These are phyloP conservation scores for Sporothrix protearum DNA, from an alignment of 2,329 filamentous ascomycete genomes.

Conservation along the genomic window DNA sequence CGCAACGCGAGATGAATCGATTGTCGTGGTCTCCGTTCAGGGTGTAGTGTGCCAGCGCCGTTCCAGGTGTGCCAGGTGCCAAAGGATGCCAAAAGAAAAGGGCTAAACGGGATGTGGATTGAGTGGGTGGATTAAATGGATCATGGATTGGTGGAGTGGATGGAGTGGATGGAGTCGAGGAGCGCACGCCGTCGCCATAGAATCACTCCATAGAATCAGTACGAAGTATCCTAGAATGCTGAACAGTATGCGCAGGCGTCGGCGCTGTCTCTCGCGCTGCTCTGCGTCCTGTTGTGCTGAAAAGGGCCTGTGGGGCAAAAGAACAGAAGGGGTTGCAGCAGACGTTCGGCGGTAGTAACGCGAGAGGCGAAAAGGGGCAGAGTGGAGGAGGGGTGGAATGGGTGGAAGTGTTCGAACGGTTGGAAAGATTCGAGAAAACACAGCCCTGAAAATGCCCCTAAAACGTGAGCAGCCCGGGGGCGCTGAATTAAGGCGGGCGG, in stretches of 20 bases:
- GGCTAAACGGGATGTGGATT: not conserved
- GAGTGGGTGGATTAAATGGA: not conserved
- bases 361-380: constrained; percentile 18
- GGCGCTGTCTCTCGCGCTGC: not conserved
- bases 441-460: not conserved
- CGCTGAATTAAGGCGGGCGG: not conserved
- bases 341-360: not conserved
- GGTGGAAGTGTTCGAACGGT: not conserved
- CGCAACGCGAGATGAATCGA: not conserved
- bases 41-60: not conserved
- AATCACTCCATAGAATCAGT: not conserved
- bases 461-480: constrained; percentile 14
- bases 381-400: not conserved
- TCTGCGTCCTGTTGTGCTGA: not conserved
- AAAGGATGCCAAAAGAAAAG: not conserved
- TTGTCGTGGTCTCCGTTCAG: not conserved
- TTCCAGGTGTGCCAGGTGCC: not conserved
- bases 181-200: constrained; percentile 2
- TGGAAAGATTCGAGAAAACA: constrained; percentile 1
- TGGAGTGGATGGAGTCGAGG: not conserved
- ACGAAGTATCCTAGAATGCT: not conserved
- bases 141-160: too few species aligned
- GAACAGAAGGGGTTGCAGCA: constrained; percentile 7
- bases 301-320: constrained; percentile 12
- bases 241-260: too few species aligned